Evolutionary conservation across 345 rosid genomes (phyloP), one percentile per base, ranked within the genome.

Genomic region (Sonneratia alba): DNA sequence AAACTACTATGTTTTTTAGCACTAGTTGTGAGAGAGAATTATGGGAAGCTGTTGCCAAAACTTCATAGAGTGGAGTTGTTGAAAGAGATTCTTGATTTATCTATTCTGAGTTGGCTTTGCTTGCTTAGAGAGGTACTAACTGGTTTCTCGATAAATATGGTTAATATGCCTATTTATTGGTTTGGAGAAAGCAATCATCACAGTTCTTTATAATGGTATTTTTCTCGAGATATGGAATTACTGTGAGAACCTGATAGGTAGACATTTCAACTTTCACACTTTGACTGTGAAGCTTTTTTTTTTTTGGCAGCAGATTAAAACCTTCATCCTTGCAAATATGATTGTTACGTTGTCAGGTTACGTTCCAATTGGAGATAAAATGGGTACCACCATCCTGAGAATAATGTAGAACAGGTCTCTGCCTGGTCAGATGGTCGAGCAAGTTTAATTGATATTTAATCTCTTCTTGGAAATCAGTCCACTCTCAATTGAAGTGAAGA

Each of bases 351-450:
- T 68, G 40, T 79, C 83, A 21, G 85, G 75, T 68, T 89, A 86
- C 78, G 83, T 78, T 70, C 96, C 87, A 15, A 74, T 89, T 70
- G 80, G 88, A 12, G 91, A 84, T 77, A 82, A 83, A 76, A 82
- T 79, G 83, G 86, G 79, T 53, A 75, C 87, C 19, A 85, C 91
- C 42, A 78, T 94, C 63, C 79, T 94, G 86, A 88, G 82, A 82
- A 83, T 86, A 61, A 86, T 94, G 75, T 94, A 97, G 97, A 94
- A 91, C 83, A 91, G 90, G 78, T 89, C 91, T 78, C 91, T 97
- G 73, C 78, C 88, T 70, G 89, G 91, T 80, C 97, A 91, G 78
- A 91, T 97, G 21, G 98, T 94, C 75, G 91, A 88, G 78, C 98
- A 91, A 80, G 96, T 86, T 68, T 93, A 91, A 83, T 90, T 87